phyloP scores from a whole-genome alignment of 2,329 filamentous ascomycete genomes.

The Aspergillus eucalypticola region DNA sequence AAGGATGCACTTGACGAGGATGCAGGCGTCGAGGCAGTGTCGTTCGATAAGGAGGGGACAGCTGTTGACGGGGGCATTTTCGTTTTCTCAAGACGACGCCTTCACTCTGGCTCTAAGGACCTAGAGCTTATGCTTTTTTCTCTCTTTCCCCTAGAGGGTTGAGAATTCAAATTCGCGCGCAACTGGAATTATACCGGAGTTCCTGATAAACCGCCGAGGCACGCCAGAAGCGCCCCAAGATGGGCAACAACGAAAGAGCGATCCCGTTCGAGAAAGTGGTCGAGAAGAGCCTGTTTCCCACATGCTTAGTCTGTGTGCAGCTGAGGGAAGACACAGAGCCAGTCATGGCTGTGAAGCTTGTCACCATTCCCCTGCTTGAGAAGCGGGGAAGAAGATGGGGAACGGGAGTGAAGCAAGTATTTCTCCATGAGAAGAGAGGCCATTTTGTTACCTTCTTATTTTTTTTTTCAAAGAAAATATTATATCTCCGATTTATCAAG shows the following conservation, averaged over 20 bases:
- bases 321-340: constrained; percentile 14
- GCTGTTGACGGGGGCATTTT: constrained; percentile 20
- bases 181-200: not conserved
- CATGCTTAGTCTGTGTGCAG: constrained; percentile 22
- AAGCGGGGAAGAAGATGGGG: not conserved
- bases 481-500: not conserved
- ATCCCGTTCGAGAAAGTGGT: constrained; percentile 21
- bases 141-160: not conserved
- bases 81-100: not conserved
- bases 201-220: not conserved
- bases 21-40: constrained; percentile 28
- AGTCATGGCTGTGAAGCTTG: constrained; percentile 12
- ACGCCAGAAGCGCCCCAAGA: constrained; percentile 6
- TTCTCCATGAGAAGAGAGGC: not conserved
- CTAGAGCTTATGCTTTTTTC: not conserved
- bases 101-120: not conserved
- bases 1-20: constrained; percentile 33
- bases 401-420: not conserved
- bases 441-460: constrained; percentile 15
- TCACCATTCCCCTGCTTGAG: constrained; percentile 3
- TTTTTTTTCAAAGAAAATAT: not conserved
- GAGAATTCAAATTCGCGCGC: not conserved
- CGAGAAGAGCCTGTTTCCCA: constrained; percentile 24
- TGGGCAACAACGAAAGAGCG: constrained; percentile 10
- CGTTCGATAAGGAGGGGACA: constrained; percentile 35